A percentile compares a stretch with the other conserved stretches of the same genome.
Conservation (phyloP, 2,329 filamentous ascomycete species). For the Epichloe brachyelytri region DNA sequence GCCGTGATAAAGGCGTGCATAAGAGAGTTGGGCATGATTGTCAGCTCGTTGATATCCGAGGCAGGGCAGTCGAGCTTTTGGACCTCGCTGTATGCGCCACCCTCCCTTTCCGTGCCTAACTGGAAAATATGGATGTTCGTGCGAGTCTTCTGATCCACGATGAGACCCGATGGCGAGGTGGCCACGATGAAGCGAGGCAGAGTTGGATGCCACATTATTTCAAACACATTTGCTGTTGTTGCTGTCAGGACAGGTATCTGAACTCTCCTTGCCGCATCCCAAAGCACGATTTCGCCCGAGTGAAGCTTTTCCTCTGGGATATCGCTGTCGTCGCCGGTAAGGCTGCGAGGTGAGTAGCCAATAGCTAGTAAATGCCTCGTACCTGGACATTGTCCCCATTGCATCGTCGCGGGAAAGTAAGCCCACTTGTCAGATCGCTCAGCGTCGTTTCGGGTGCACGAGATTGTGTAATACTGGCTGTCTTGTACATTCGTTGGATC, state of each 20-base stretch:
- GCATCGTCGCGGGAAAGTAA: constrained; percentile 50
- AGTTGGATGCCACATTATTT: constrained; percentile 49
- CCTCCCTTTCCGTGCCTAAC: constrained; percentile 13
- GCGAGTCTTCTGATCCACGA: constrained; percentile 28
- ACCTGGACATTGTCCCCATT: constrained; percentile 38
- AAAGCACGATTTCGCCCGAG: constrained; percentile 47
- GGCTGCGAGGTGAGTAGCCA: constrained; percentile 48
- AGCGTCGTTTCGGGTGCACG: constrained; percentile 26
- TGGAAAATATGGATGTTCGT: constrained; percentile 48
- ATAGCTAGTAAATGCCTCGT: constrained; percentile 43
- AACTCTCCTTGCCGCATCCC: constrained; percentile 34
- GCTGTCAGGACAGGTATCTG: constrained; percentile 36
- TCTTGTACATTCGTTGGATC: constrained; percentile 20
- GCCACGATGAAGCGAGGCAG: constrained; percentile 42
- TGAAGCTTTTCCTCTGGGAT: constrained; percentile 46
- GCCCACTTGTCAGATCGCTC: constrained; percentile 38
- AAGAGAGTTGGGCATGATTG: constrained; percentile 41
- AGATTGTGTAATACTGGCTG: constrained; percentile 26
- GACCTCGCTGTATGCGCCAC: constrained; percentile 26
- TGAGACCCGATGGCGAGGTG: constrained; percentile 38
- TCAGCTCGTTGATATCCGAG: constrained; percentile 49
- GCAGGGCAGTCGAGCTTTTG: constrained; percentile 47
- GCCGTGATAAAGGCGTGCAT: constrained; percentile 43
- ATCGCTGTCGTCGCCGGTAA: constrained; percentile 37
- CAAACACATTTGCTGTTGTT: constrained; percentile 48